Percentiles rank a stretch among this genome's conserved stretches.
Conservation (phyloP, 2,329 filamentous ascomycete species). For the Chaetomium globosum region DNA sequence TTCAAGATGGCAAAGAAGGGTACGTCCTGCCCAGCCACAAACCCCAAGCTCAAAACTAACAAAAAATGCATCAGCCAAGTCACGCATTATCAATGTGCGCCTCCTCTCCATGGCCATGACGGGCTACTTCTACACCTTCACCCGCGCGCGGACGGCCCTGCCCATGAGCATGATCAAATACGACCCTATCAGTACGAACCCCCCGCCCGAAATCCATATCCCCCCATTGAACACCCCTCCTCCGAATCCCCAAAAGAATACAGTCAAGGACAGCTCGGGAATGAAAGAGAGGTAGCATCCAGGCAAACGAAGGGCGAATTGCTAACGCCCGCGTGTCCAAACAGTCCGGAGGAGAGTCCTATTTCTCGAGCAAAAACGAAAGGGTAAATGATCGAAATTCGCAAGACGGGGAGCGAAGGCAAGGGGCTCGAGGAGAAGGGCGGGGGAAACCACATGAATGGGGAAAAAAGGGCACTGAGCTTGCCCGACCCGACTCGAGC, state of each 20-base stretch:
- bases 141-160: conserved; percentile 75
- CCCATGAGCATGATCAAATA: conserved; percentile 99
- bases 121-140: conserved; percentile 92
- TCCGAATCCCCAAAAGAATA: background rate
- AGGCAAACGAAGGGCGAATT: no score
- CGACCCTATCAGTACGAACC: conserved; percentile 82
- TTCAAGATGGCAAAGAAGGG: conserved; percentile 37
- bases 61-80: conserved; percentile 61
- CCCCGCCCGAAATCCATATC: no score
- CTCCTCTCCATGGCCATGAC: conserved; percentile 99
- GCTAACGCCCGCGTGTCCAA: background rate
- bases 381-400: conserved; percentile 52
- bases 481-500: conserved; percentile 1
- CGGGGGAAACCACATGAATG: background rate
- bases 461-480: background rate
- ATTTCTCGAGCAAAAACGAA: conserved; percentile 90
- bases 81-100: conserved; percentile 88
- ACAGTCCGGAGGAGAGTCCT: conserved; percentile 91
- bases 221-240: background rate
- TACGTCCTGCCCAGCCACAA: conserved; percentile 24
- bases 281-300: background rate
- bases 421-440: background rate
- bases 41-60: background rate
- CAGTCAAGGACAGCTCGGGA: background rate
- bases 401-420: background rate